Evolutionary conservation across 805 yeast species (phyloP).

Genomic region (Kodamaea fukazawae): DNA sequence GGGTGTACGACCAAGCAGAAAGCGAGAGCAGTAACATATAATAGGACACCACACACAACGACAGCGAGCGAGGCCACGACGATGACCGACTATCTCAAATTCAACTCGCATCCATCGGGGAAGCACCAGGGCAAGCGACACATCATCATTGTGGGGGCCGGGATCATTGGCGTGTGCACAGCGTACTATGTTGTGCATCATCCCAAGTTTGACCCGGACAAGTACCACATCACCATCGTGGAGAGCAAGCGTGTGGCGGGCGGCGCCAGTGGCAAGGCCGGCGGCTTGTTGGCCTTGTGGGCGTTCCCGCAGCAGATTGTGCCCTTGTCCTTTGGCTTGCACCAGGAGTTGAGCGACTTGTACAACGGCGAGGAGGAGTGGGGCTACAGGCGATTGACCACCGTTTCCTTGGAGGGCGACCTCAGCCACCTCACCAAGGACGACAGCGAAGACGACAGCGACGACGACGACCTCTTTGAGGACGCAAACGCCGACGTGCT

Average conservation of each 20-base stretch:
- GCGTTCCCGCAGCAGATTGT: slow-evolving; percentile 96
- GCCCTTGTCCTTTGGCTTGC: slow-evolving; percentile 80
- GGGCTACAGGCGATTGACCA: slow-evolving; percentile 89
- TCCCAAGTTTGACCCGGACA: slow-evolving; percentile 68
- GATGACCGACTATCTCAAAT: slow-evolving; percentile 15
- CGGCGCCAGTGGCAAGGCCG: slow-evolving; percentile 97
- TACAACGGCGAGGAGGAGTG: slow-evolving; percentile 83
- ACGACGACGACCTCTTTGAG: slow-evolving; percentile 15
- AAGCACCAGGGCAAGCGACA: slow-evolving; percentile 63
- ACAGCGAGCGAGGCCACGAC: too few relatives aligned
- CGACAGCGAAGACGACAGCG: slow-evolving; percentile 21
- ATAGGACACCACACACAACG: too few relatives aligned
- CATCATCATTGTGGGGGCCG: slow-evolving; percentile 88
- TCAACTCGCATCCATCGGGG: slow-evolving; percentile 42
- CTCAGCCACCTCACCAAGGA: slow-evolving; percentile 35
- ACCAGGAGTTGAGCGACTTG: slow-evolving; percentile 74
- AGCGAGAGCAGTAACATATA: too few relatives aligned
- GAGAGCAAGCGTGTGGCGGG: slow-evolving; percentile 94
- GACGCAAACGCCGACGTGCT: slow-evolving; percentile 1
- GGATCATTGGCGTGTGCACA: slow-evolving; percentile 92
- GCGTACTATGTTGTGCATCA: slow-evolving; percentile 87
- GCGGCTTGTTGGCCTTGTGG: slow-evolving; percentile 92
- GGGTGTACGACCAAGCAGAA: too few relatives aligned
- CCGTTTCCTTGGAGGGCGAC: slow-evolving; percentile 86
- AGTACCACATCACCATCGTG: slow-evolving; percentile 76